These are phyloP conservation scores for Trichoderma asperelloides DNA, from an alignment of 495 filamentous ascomycete species.

Conservation along the genomic window DNA sequence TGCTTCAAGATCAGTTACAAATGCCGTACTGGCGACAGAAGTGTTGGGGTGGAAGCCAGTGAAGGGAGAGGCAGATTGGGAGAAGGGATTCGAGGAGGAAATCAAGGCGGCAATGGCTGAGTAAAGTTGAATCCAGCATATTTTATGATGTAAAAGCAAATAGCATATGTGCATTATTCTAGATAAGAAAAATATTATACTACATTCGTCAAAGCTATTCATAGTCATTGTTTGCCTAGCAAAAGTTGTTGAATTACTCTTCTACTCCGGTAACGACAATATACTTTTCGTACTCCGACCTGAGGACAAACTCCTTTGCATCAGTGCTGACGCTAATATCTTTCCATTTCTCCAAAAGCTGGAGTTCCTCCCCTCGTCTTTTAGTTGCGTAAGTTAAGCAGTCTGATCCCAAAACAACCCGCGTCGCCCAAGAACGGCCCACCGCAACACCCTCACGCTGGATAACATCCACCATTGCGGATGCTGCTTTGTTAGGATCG, in stretches of 20 bases:
- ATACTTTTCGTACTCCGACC: not conserved
- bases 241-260: not conserved
- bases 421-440: slow-evolving; percentile 14
- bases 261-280: not conserved
- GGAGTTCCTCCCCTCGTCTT: slow-evolving; percentile 17
- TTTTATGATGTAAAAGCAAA: not conserved
- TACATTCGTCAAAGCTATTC: not conserved
- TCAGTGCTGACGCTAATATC: slow-evolving; percentile 17
- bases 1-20: slow-evolving; percentile 21
- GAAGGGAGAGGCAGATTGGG: slow-evolving; percentile 22
- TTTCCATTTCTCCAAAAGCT: slow-evolving; percentile 16
- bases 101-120: slow-evolving; percentile 7
- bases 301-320: not conserved
- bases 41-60: slow-evolving; percentile 34
- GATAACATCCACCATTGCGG: slow-evolving; percentile 25
- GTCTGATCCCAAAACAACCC: slow-evolving; percentile 19
- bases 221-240: not conserved
- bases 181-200: not conserved
- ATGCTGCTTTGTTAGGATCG: slow-evolving; percentile 24
- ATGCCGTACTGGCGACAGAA: slow-evolving; percentile 20
- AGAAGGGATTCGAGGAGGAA: slow-evolving; percentile 15
- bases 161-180: not conserved
- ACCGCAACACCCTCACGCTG: slow-evolving; percentile 20
- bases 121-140: not conserved
- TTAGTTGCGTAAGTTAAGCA: slow-evolving; percentile 14